Percentiles rank a stretch among this genome's conserved stretches.
These are phyloP conservation scores for Colletotrichum sp. DNA, from an alignment of 2,329 filamentous ascomycete species.

Conservation along the genomic window DNA sequence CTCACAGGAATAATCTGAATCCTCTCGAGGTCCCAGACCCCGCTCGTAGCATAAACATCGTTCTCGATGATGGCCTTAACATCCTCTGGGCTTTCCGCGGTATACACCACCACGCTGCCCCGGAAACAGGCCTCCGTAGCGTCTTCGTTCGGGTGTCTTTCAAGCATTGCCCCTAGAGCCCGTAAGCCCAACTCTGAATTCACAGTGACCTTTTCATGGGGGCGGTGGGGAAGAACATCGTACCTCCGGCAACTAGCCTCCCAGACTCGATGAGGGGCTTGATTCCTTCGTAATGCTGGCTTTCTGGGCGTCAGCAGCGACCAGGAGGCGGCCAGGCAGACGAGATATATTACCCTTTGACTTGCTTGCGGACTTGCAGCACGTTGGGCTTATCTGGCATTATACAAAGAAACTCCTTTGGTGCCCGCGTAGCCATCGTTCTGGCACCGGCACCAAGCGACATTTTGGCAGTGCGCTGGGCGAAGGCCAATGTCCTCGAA, in stretches of 20 bases:
- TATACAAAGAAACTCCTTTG: neutral
- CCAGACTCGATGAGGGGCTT: neutral
- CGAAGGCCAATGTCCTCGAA: neutral
- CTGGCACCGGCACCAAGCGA: neutral
- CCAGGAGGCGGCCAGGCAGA: neutral
- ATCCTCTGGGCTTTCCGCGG: neutral
- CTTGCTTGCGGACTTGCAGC: neutral
- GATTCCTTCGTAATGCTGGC: neutral
- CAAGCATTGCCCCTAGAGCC: neutral
- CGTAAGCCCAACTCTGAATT: neutral
- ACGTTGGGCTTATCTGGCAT: neutral
- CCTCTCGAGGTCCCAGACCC: neutral
- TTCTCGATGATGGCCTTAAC: neutral
- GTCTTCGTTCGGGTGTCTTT: neutral
- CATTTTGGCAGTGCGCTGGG: neutral
- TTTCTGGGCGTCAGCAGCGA: neutral
- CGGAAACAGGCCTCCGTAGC: neutral
- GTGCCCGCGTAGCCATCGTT: neutral
- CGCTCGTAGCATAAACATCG: neutral
- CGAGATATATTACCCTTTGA: neutral
- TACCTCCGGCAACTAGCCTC: neutral
- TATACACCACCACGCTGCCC: neutral
- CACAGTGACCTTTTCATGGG: neutral
- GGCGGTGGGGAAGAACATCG: neutral
- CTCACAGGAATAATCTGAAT: neutral